Percentiles rank a stretch among this genome's conserved stretches.
Conservation (phyloP, 1,139 yeast species). For the Yamadazyma oceani region DNA sequence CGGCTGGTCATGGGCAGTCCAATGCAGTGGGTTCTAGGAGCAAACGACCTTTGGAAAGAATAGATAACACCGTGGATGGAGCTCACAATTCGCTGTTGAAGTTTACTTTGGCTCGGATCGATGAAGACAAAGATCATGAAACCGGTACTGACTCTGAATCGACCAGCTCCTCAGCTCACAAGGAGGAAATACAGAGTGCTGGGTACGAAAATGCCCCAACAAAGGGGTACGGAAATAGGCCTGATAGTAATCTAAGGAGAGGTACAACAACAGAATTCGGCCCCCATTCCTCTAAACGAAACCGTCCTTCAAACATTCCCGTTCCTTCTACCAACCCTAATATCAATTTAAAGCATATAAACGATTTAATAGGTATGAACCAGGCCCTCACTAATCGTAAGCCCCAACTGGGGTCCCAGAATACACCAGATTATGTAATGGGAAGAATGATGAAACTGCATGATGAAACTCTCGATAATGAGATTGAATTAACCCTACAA, state of each 20-base stretch:
- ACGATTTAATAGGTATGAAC: conserved; percentile 15
- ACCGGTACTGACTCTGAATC: conserved; percentile 3
- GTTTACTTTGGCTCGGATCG: conserved; percentile 7
- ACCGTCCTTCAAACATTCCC: neutral
- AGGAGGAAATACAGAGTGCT: too few relatives aligned
- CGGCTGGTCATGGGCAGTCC: too few relatives aligned
- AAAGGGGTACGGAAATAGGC: too few relatives aligned
- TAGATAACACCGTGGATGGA: conserved; percentile 11
- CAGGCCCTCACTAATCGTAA: conserved; percentile 10
- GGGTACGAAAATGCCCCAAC: too few relatives aligned
- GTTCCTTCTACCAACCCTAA: conserved; percentile 4
- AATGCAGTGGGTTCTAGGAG: too few relatives aligned
- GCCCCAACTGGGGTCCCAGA: neutral
- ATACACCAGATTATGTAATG: neutral
- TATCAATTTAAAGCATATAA: conserved; percentile 14
- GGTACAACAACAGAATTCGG: too few relatives aligned
- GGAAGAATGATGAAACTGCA: conserved; percentile 1
- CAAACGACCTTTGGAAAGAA: conserved; percentile 11
- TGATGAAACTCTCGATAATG: conserved; percentile 6
- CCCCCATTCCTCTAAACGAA: too few relatives aligned
- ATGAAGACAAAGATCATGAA: neutral
- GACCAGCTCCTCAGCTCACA: conserved; percentile 10
- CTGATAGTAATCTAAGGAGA: neutral
- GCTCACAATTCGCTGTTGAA: conserved; percentile 1
- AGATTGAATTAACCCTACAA: conserved; percentile 5